These are phyloP conservation scores for Sporothrix pallida DNA, from an alignment of 2,329 filamentous ascomycete genomes.

Conservation along the genomic window DNA sequence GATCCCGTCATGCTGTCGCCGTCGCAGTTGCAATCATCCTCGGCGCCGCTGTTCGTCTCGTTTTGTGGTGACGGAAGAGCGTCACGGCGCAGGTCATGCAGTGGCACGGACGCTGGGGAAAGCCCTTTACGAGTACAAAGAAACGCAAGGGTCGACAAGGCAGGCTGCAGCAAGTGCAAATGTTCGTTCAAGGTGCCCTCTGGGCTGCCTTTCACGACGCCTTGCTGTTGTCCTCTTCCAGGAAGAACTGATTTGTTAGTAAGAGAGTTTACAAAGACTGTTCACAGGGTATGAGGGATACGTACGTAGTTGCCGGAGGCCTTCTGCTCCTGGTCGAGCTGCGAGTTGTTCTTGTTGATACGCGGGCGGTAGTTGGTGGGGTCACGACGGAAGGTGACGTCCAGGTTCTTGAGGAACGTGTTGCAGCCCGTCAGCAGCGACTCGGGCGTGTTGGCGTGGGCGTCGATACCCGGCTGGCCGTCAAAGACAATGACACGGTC, in stretches of 20 bases:
- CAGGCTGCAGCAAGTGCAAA: background rate
- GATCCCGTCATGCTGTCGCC: background rate
- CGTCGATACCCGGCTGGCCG: constrained; percentile 84
- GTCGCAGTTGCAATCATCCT: constrained; percentile 41
- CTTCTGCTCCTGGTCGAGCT: constrained; percentile 99
- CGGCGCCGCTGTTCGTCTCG: constrained; percentile 39
- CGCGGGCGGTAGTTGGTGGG: constrained; percentile 94
- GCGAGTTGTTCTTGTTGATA: constrained; percentile 96
- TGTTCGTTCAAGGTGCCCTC: constrained; percentile 46
- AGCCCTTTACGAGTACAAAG: background rate
- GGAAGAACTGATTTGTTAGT: constrained; percentile 74
- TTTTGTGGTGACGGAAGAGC: constrained; percentile 8
- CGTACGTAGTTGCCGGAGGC: constrained; percentile 85
- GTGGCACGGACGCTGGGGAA: background rate
- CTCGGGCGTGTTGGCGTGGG: constrained; percentile 88
- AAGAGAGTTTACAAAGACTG: no score
- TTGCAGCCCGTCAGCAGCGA: constrained; percentile 96
- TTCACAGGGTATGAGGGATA: constrained; percentile 39
- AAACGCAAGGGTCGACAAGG: background rate
- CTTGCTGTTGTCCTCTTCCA: constrained; percentile 73
- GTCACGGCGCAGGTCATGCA: constrained; percentile 32
- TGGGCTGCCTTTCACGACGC: constrained; percentile 66
- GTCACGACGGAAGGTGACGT: constrained; percentile 98
- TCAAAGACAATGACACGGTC: constrained; percentile 99
- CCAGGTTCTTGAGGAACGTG: constrained; percentile 91